Evolutionary conservation across 805 yeast genomes (phyloP).

Genomic region (Scheffersomyces coipomensis): DNA sequence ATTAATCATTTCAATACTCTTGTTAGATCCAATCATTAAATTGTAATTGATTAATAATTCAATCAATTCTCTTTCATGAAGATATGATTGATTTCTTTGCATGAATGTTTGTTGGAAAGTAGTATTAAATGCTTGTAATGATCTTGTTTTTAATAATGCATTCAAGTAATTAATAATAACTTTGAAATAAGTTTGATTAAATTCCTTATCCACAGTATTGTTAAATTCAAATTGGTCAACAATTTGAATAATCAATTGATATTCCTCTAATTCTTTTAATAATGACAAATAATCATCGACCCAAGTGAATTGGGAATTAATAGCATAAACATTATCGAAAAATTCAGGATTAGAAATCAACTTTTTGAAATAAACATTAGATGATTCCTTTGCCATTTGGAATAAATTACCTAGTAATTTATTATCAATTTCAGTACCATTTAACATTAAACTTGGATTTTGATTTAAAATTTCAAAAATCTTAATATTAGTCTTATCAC

Average conservation of each 20-base stretch:
- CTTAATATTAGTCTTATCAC: constrained; percentile 25
- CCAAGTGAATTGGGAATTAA: constrained; percentile 16
- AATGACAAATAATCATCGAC: constrained; percentile 12
- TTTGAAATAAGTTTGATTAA: not conserved
- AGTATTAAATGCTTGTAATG: not conserved
- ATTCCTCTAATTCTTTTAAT: constrained; percentile 5
- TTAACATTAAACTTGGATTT: not conserved
- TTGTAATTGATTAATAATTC: constrained; percentile 24
- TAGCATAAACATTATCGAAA: constrained; percentile 12
- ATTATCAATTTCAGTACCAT: constrained; percentile 1
- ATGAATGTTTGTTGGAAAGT: not conserved
- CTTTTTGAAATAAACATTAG: constrained; percentile 1
- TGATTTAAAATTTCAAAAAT: constrained; percentile 14
- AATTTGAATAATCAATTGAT: constrained; percentile 5
- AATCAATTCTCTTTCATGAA: constrained; percentile 10
- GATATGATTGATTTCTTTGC: not conserved
- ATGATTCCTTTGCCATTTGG: not conserved
- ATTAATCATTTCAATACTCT: constrained; percentile 11
- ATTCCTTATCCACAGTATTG: constrained; percentile 1
- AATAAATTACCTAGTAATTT: constrained; percentile 9
- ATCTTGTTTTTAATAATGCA: not conserved
- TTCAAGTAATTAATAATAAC: not conserved
- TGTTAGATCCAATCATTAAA: constrained; percentile 13
- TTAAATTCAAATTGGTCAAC: constrained; percentile 6
- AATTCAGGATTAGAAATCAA: constrained; percentile 7